phyloP scores from a whole-genome alignment of 495 filamentous ascomycete species.

The Penicillium roqueforti region DNA sequence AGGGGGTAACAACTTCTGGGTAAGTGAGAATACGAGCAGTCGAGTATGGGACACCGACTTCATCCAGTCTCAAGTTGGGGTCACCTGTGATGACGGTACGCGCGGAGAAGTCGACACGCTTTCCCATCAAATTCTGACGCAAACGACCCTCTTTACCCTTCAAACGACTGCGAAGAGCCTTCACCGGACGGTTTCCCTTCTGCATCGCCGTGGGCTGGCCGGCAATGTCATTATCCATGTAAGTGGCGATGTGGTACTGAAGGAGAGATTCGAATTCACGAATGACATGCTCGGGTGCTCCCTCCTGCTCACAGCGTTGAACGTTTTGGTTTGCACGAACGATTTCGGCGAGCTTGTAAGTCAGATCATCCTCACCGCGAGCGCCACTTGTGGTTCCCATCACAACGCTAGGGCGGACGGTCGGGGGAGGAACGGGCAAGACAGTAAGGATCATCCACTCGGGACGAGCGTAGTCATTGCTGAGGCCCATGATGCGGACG shows the following conservation, averaged over 20 bases:
- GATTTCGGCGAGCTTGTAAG: conserved; percentile 97
- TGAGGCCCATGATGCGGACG: conserved; percentile 81
- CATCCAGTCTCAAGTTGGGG: conserved; percentile 89
- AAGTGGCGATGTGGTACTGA: conserved; percentile 98
- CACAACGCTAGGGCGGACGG: conserved; percentile 92
- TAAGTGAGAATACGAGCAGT: conserved; percentile 91
- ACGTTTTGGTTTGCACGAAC: conserved; percentile 97
- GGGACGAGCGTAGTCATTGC: conserved; percentile 86
- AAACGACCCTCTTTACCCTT: conserved; percentile 98
- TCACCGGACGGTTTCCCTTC: conserved; percentile 93
- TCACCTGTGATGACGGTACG: conserved; percentile 99
- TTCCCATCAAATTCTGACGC: conserved; percentile 98
- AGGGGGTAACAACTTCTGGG: conserved; percentile 94
- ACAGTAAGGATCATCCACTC: conserved; percentile 99
- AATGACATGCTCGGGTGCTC: conserved; percentile 82
- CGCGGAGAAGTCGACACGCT: conserved; percentile 98
- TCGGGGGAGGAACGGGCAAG: conserved; percentile 89
- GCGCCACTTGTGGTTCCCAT: conserved; percentile 80
- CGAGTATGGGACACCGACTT: conserved; percentile 89
- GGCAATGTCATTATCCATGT: conserved; percentile 99
- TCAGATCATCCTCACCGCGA: conserved; percentile 96
- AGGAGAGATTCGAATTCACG: conserved; percentile 85
- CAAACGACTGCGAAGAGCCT: conserved; percentile 89
- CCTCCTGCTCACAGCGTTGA: conserved; percentile 77
- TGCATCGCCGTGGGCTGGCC: conserved; percentile 93